Base-by-base conservation (phyloP, 352 stramenopile genomes). In the Phytophthora macrochlamydospora region DNA sequence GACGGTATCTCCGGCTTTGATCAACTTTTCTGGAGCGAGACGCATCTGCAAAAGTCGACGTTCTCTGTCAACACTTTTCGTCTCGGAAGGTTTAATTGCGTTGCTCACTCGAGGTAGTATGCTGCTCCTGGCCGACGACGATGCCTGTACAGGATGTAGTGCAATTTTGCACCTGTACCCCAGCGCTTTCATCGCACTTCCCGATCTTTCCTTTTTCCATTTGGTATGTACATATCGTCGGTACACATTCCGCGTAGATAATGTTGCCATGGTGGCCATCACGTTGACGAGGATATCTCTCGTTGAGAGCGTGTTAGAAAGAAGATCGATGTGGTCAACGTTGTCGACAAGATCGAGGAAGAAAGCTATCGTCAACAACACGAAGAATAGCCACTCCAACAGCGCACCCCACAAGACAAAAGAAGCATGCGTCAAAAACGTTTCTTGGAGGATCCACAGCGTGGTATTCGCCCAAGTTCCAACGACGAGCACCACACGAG, bases 241-340 rank as follows among this genome's bases (percentile, higher is more conserved):
- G 32, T 64, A 69, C 7, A 69, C 42, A 50, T 46, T 56, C 7
- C 62, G 40, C 11, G 59, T 24, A 2, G 42, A 50, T 33, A 71
- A 30, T 37, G 55, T 71, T 1, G 46, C 35, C 56, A 71, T 62
- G 1, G 64, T 71, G 28, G 37, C 64, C 7, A 62, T 33, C 4
- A 30, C 40, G 28, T 71, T 71, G 2, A 28, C 38, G 7, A 71
- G 11, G 29, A 67, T 14, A 14, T 71, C 64, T 49, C 67, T 71
- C 3, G 57, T 71, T 3, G 57, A 62, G 29, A 71, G 38, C 7
- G 35, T 51, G 4, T 46, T 24, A 12, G n/a, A 55, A 12, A 62
- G 24, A 6, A 71, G 30, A 7, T 40, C n/a, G 40, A 61, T 44
- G 7, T 42, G 18, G 24, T 50, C 52, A 40, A 59, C 24, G 35